A percentile compares a stretch with the other conserved stretches of the same genome.
Evolutionary conservation across 768 basidiomycete species (phyloP).

Genomic region (Steccherinum ochraceum): DNA sequence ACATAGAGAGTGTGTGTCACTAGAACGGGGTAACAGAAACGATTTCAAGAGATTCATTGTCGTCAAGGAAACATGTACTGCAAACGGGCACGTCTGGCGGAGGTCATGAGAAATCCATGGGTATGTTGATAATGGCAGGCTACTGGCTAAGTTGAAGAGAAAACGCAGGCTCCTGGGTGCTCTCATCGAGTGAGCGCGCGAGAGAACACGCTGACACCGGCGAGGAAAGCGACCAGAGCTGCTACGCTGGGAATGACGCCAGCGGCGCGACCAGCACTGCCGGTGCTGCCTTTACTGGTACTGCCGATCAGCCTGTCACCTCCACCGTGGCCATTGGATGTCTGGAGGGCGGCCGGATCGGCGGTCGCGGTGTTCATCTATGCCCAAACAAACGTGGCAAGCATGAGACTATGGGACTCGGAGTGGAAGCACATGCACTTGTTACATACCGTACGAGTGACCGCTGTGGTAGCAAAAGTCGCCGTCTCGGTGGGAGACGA

Average conservation of each 20-base stretch:
- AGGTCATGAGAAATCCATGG: no score
- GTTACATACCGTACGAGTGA: slow-evolving; percentile 38
- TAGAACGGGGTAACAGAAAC: no score
- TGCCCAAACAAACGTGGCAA: no score
- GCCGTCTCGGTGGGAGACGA: slow-evolving; percentile 26
- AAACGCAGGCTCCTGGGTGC: no score
- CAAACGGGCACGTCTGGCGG: no score
- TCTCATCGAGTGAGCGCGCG: slow-evolving; percentile 4
- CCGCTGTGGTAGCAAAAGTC: slow-evolving; percentile 53
- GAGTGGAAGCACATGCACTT: no score
- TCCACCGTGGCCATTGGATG: slow-evolving; percentile 53
- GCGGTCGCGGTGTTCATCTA: slow-evolving; percentile 45
- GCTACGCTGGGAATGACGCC: slow-evolving; percentile 13
- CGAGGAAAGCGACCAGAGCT: slow-evolving; percentile 10
- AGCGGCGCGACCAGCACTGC: slow-evolving; percentile 7
- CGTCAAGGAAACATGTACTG: no score
- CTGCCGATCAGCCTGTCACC: slow-evolving; percentile 14
- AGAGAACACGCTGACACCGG: slow-evolving; percentile 9
- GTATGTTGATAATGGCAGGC: no score
- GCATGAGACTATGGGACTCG: no score
- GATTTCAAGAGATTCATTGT: no score
- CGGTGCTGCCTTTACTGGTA: slow-evolving; percentile 18
- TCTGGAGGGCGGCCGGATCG: slow-evolving; percentile 49
- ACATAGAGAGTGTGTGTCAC: no score
- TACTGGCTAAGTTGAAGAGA: no score